A percentile compares a stretch with the other conserved stretches of the same genome.
These are phyloP conservation scores for Teratosphaeria destructans DNA, from an alignment of 2,329 filamentous ascomycete species.

Conservation along the genomic window DNA sequence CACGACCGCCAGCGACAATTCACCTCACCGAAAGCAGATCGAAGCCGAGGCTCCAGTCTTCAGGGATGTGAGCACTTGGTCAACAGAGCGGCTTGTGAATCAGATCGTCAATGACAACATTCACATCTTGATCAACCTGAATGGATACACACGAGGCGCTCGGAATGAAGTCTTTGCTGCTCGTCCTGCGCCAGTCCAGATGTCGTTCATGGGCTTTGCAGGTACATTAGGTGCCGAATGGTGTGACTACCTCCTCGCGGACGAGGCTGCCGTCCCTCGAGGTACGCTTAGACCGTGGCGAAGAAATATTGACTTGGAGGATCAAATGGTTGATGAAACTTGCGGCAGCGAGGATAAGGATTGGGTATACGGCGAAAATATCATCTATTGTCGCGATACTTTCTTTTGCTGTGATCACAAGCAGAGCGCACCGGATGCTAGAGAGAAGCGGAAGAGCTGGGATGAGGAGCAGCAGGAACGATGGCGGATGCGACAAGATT, in stretches of 20 bases:
- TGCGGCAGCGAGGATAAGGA: constrained; percentile 53
- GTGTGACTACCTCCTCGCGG: constrained; percentile 95
- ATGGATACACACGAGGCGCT: constrained; percentile 94
- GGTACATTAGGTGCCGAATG: constrained; percentile 93
- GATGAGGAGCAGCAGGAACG: constrained; percentile 68
- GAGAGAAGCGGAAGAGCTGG: constrained; percentile 63
- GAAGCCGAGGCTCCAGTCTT: constrained; percentile 88
- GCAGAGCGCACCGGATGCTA: constrained; percentile 69
- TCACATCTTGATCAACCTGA: constrained; percentile 93
- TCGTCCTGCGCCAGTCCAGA: constrained; percentile 86
- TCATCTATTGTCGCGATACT: constrained; percentile 86
- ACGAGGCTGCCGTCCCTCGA: constrained; percentile 73
- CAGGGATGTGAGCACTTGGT: constrained; percentile 76
- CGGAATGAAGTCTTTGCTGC: constrained; percentile 96
- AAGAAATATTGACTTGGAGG: constrained; percentile 62
- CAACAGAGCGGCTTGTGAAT: constrained; percentile 69
- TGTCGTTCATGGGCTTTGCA: constrained; percentile 99
- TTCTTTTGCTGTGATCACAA: constrained; percentile 98
- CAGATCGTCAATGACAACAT: constrained; percentile 83
- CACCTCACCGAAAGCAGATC: constrained; percentile 81
- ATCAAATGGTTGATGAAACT: constrained; percentile 53
- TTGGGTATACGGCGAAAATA: constrained; percentile 96
- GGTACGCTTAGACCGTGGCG: constrained; percentile 72
- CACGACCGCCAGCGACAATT: constrained; percentile 83
- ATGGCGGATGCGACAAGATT: constrained; percentile 85